A percentile compares a stretch with the other conserved stretches of the same genome.
Evolutionary conservation across 192 early-diverging fungal genomes (phyloP).

Genomic region (Coemansia furcata): DNA sequence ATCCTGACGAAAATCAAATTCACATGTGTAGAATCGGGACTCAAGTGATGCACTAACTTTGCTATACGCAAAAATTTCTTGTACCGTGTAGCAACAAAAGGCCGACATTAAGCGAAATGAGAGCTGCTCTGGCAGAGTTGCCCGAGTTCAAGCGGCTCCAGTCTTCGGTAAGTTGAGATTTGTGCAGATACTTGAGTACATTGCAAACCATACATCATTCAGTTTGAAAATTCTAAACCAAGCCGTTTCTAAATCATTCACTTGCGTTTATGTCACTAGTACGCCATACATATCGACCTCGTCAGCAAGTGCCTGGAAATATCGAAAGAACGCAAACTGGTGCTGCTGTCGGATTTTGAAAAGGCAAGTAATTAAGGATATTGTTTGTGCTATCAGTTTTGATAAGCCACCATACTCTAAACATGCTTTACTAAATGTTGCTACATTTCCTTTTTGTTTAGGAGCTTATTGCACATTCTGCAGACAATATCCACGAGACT

Average conservation of each 20-base stretch:
- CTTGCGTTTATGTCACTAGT: conserved; percentile 19
- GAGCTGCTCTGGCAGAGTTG: conserved; percentile 37
- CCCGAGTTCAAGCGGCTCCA: conserved; percentile 53
- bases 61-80: not conserved
- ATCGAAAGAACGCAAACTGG: conserved; percentile 27
- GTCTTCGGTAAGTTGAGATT: conserved; percentile 30
- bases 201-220: not conserved
- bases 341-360: conserved; percentile 44
- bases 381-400: not conserved
- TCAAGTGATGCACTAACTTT: not conserved
- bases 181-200: too few relatives aligned
- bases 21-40: not conserved
- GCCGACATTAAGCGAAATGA: conserved; percentile 38
- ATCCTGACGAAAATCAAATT: not conserved
- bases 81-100: conserved; percentile 23
- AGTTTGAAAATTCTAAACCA: not conserved
- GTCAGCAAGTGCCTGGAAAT: conserved; percentile 44
- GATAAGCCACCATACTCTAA: not conserved
- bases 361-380: conserved; percentile 26
- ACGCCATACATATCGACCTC: conserved; percentile 53
- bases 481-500: conserved; percentile 1
- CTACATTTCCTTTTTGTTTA: not conserved
- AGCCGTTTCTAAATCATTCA: not conserved
- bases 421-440: not conserved
- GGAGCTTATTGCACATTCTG: conserved; percentile 19